Evolutionary conservation across 2,329 filamentous ascomycete genomes (phyloP), one percentile per base, ranked within the genome.

Genomic region (Akanthomyces dipterigenus): DNA sequence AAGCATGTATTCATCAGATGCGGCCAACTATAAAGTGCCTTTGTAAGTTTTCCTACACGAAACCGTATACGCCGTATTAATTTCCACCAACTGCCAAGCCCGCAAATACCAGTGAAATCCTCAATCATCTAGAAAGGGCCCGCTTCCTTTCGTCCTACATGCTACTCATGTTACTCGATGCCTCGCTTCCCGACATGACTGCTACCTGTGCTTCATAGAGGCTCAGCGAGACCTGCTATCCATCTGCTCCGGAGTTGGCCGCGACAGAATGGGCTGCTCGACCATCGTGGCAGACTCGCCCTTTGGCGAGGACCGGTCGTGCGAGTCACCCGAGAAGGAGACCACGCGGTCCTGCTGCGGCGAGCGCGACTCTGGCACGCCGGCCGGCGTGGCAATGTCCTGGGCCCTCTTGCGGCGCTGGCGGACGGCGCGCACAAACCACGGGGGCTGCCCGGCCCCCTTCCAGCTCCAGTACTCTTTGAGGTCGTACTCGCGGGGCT

Each of bases 391-490:
- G 26, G 28, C n/a, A 8, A 18, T 18, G 31, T 48, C 49, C 8
- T 49, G 42, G 18, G 36, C 18, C 40, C 45, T 54, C 42, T 50
- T 51, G 22, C 63, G 63, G 48, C 61, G 64, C 49, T 60, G 64
- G 6, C 68, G 67, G 12, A 73, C 67, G 3, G 75, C 75, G 6
- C 78, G 75, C 43, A 81, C 69, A 62, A 80, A 76, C 76, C 79
- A 81, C 0, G 80, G 80, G 46, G 78, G 73, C 3, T 74, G 74
- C 3, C 80, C 80, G 0, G 72, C 71, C 3, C 78, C 78, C 64
- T 77, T 78, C 80, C 78, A 82, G 1, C 80, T 78, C 81, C 81
- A 83, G 66, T 82, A 82, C 61, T 83, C 80, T 64, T 83, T 83
- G 64, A 80, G 71, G 45, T 82, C 79, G 64, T 83, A 82, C 64